Evolutionary conservation across 495 filamentous ascomycete species (phyloP).

Genomic region (Penicillium pancosmium): DNA sequence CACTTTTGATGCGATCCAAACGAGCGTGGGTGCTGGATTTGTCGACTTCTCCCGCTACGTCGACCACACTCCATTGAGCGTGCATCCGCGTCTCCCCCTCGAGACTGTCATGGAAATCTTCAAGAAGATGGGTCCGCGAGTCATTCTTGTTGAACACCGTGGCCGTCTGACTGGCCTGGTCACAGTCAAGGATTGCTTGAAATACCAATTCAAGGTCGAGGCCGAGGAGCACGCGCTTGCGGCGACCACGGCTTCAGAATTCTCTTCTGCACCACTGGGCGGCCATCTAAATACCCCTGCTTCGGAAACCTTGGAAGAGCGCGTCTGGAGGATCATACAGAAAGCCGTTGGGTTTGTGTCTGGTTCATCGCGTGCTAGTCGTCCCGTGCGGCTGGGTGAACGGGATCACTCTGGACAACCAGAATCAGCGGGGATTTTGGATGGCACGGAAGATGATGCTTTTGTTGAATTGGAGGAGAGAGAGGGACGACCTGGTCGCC

Average conservation of each 20-base stretch:
- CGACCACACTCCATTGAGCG: slow-evolving; percentile 86
- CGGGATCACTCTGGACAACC: slow-evolving; percentile 55
- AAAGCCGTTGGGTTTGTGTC: slow-evolving; percentile 40
- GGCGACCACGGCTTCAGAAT: slow-evolving; percentile 49
- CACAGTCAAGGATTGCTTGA: slow-evolving; percentile 95
- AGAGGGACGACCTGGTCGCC: slow-evolving; percentile 21
- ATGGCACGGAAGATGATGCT: slow-evolving; percentile 67
- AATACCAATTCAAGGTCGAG: slow-evolving; percentile 97
- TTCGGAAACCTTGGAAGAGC: slow-evolving; percentile 57
- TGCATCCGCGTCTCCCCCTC: slow-evolving; percentile 87
- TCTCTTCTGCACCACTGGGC: slow-evolving; percentile 25
- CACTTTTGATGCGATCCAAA: slow-evolving; percentile 66
- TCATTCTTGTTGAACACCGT: slow-evolving; percentile 89
- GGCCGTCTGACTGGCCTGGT: slow-evolving; percentile 83
- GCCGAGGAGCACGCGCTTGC: slow-evolving; percentile 74
- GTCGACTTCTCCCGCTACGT: slow-evolving; percentile 89
- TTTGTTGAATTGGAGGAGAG: slow-evolving; percentile 65
- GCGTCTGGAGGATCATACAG: slow-evolving; percentile 68
- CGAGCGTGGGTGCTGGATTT: slow-evolving; percentile 55
- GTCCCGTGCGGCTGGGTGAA: slow-evolving; percentile 31
- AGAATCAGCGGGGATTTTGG: slow-evolving; percentile 53
- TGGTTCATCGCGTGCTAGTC: slow-evolving; percentile 13
- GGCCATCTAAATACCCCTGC: slow-evolving; percentile 32
- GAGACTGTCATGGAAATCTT: slow-evolving; percentile 99
- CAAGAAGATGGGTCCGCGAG: slow-evolving; percentile 95